Conservation (phyloP, 768 basidiomycete genomes). For the Calocybe indica region DNA sequence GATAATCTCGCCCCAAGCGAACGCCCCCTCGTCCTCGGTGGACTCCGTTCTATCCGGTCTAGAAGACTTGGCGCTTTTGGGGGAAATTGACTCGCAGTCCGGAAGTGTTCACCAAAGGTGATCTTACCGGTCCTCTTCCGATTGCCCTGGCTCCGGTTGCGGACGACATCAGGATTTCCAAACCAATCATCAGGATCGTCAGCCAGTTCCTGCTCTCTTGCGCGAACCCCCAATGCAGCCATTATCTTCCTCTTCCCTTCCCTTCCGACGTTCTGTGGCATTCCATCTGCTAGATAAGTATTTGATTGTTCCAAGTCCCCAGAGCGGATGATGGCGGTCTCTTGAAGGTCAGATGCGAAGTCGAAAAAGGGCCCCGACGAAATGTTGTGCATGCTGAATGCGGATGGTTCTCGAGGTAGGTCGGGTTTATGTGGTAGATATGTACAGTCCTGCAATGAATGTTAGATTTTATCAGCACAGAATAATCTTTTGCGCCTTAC, state of each 20-base stretch:
- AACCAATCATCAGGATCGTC: constrained; percentile 66
- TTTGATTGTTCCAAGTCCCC: constrained; percentile 39
- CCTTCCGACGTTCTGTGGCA: constrained; percentile 59
- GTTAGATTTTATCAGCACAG: background rate
- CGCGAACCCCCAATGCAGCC: constrained; percentile 35
- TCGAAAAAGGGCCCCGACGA: constrained; percentile 64
- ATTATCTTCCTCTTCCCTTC: constrained; percentile 57
- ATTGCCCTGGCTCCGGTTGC: no score
- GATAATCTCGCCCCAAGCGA: no score
- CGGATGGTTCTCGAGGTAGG: constrained; percentile 49
- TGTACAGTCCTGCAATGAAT: constrained; percentile 49
- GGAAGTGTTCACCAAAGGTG: constrained; percentile 28
- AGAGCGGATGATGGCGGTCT: constrained; percentile 21
- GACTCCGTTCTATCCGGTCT: constrained; percentile 12
- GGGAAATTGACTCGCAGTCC: constrained; percentile 15
- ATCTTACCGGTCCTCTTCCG: constrained; percentile 19
- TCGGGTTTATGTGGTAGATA: constrained; percentile 34
- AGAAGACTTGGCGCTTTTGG: constrained; percentile 23
- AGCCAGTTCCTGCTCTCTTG: constrained; percentile 43
- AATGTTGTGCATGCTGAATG: constrained; percentile 60
- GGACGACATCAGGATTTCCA: constrained; percentile 16
- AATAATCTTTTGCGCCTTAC: constrained; percentile 34
- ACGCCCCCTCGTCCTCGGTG: no score
- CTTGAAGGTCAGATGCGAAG: constrained; percentile 23
- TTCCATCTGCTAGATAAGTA: constrained; percentile 31